These are phyloP conservation scores for Sporothrix variecibatus DNA, from an alignment of 2,329 filamentous ascomycete genomes.

Conservation along the genomic window DNA sequence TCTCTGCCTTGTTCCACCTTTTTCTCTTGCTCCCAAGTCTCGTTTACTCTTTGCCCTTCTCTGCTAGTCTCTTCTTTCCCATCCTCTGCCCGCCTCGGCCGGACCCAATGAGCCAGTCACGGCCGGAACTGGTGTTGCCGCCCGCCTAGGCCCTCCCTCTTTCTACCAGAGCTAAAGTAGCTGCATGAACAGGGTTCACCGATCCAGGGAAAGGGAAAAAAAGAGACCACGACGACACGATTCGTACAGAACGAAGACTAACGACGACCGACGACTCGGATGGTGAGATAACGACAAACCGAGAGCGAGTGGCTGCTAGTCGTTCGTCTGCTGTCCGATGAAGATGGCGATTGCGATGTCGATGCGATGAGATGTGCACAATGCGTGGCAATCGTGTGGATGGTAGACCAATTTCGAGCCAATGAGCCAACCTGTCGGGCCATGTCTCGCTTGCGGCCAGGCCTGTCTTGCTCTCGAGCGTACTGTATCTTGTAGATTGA, in stretches of 20 bases:
- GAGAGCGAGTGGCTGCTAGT: not conserved
- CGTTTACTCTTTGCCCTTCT: not conserved
- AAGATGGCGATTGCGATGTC: not conserved
- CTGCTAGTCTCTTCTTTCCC: not conserved
- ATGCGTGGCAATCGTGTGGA: constrained; percentile 9
- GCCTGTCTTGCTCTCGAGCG: not conserved
- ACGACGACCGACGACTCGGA: not conserved
- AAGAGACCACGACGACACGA: not conserved
- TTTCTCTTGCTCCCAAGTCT: not conserved
- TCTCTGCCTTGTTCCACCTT: not conserved
- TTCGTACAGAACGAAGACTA: not conserved
- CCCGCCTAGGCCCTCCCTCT: not conserved
- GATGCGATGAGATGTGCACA: not conserved
- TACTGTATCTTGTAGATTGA: not conserved
- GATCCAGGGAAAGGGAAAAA: not conserved
- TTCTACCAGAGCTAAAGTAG: not conserved
- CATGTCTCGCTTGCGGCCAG: not conserved
- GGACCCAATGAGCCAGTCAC: constrained; percentile 12
- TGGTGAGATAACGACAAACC: not conserved
- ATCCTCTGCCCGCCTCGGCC: not conserved
- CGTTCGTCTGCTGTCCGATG: not conserved
- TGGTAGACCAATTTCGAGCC: not conserved
- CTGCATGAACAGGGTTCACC: constrained; percentile 9
- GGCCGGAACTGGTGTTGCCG: not conserved
- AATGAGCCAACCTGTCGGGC: not conserved